phyloP scores from a whole-genome alignment of 148 eudicot species.

The Rhododendron kiyosumense region DNA sequence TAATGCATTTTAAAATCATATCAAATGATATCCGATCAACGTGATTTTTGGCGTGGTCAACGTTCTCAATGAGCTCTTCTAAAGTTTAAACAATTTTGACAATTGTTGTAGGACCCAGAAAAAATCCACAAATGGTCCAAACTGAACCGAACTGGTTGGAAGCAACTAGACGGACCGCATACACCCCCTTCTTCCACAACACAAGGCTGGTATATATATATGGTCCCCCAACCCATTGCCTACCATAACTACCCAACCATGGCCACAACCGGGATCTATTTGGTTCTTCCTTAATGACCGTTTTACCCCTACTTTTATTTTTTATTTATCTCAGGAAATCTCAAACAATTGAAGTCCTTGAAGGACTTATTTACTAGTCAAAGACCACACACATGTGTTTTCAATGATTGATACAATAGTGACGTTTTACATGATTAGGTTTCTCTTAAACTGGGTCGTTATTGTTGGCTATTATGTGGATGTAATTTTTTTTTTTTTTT shows the following conservation, averaged over 20 bases:
- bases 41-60: too few species aligned
- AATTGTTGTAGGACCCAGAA: rapidly evolving
- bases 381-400: not conserved
- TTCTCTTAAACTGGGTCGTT: too few species aligned
- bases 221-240: not conserved
- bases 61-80: too few species aligned
- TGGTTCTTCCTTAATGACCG: not conserved
- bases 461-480: too few species aligned
- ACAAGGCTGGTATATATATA: not conserved
- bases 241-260: not conserved
- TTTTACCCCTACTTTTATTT: not conserved
- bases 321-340: not conserved
- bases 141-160: too few species aligned
- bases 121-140: too few species aligned
- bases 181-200: not conserved
- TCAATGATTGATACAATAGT: not conserved
- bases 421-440: too few species aligned
- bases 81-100: too few species aligned
- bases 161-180: too few species aligned
- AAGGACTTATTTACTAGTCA: not conserved
- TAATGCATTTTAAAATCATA: too few species aligned
- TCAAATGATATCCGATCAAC: too few species aligned
- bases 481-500: too few species aligned
- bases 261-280: not conserved
- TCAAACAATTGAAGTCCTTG: not conserved